phyloP scores from a whole-genome alignment of 2,329 filamentous ascomycete species.

The Dendrostoma leiphaemia region DNA sequence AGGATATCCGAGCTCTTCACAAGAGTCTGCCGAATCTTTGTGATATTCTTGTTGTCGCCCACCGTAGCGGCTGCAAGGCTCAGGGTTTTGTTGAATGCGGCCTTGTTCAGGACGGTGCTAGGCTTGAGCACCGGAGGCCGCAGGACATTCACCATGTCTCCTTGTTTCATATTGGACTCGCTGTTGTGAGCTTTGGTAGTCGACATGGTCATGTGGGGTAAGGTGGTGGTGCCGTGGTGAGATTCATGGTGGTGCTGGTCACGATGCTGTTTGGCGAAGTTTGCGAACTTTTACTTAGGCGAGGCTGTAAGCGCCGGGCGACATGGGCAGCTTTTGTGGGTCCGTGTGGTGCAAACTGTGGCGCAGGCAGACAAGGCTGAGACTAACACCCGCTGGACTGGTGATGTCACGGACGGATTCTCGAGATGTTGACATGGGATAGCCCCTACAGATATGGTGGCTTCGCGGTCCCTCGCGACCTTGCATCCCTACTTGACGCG shows the following conservation, averaged over 20 bases:
- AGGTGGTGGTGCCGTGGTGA: neutral
- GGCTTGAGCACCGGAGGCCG: conserved; percentile 76
- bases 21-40: conserved; percentile 66
- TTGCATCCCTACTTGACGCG: too few species aligned
- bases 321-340: neutral
- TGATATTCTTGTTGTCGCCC: conserved; percentile 71
- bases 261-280: neutral
- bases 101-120: conserved; percentile 76
- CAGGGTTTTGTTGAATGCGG: conserved; percentile 76
- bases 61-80: conserved; percentile 77
- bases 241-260: neutral
- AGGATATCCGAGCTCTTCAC: conserved; percentile 66
- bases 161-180: neutral
- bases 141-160: conserved; percentile 55
- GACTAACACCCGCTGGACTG: neutral
- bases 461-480: too few species aligned
- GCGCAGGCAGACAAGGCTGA: conserved; percentile 19
- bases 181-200: neutral
- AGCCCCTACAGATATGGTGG: neutral
- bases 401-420: conserved; percentile 16
- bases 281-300: conserved; percentile 15
- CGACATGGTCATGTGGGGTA: conserved; percentile 4
- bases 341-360: conserved; percentile 12
- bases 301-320: conserved; percentile 10
- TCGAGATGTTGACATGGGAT: neutral